Evolutionary conservation across 176 grass and related monocot species (phyloP).

Genomic region (Eremochloa ophiuroides): DNA sequence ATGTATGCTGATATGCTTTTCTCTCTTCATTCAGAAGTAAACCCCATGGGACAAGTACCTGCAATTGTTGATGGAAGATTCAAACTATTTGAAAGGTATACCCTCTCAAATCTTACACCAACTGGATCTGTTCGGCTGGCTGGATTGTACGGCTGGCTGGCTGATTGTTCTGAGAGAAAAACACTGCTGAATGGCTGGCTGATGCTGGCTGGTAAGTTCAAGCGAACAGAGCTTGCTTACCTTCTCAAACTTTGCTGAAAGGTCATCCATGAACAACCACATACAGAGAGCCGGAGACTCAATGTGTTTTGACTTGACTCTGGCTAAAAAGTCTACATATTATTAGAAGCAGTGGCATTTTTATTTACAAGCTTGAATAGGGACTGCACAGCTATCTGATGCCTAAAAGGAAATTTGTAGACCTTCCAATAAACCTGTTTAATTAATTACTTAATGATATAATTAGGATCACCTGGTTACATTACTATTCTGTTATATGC

Average conservation of each 20-base stretch:
- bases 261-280: background rate
- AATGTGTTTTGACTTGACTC: background rate
- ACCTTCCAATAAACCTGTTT: background rate
- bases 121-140: too few species aligned
- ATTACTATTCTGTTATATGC: background rate
- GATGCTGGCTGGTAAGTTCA: too few species aligned
- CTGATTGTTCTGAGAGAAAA: too few species aligned
- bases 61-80: constrained; percentile 81
- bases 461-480: background rate
- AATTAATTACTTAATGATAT: background rate
- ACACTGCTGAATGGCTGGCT: too few species aligned
- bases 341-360: background rate
- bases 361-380: background rate
- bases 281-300: background rate
- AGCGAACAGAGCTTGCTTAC: too few species aligned
- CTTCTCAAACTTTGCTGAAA: constrained; percentile 6
- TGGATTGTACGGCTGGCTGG: too few species aligned
- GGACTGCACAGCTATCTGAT: background rate
- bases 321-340: background rate
- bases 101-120: background rate
- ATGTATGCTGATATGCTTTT: background rate
- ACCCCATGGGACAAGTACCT: constrained; percentile 82
- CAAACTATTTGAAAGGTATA: constrained; percentile 84
- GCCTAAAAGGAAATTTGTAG: background rate
- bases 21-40: constrained; percentile 54